Conservation (phyloP, 176 grass and related monocot species). For the Rhynchospora pubera region DNA sequence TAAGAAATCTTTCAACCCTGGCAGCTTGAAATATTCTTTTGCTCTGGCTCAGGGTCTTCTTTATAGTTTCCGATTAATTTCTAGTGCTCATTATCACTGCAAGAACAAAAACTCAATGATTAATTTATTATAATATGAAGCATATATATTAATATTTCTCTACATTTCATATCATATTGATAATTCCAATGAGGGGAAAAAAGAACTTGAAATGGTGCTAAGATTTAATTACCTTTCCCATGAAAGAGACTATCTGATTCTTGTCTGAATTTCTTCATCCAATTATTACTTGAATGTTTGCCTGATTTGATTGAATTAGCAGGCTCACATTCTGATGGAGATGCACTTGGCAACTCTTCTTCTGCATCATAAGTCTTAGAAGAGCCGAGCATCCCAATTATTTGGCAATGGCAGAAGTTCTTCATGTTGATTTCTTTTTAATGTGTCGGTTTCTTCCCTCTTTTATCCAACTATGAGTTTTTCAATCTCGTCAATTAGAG, state of each 20-base stretch:
- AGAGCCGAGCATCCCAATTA: constrained; percentile 40
- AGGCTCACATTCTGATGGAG: not conserved
- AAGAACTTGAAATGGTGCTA: not conserved
- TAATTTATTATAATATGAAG: not conserved
- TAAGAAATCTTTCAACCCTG: constrained; percentile 62
- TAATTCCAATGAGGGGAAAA: not conserved
- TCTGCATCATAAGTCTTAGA: not conserved
- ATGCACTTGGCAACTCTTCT: too few species aligned
- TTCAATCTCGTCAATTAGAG: not conserved
- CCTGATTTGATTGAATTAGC: constrained; percentile 24
- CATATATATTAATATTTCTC: not conserved
- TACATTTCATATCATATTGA: not conserved
- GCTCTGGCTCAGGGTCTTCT: constrained; percentile 66
- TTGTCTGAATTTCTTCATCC: constrained; percentile 28
- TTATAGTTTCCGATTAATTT: constrained; percentile 47
- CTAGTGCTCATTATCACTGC: not conserved
- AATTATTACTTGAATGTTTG: constrained; percentile 35
- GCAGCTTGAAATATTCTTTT: constrained; percentile 66
- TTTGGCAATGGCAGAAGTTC: constrained; percentile 32
- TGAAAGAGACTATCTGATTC: constrained; percentile 17
- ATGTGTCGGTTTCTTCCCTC: not conserved
- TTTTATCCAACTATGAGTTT: not conserved
- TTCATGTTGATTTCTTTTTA: constrained; percentile 14
- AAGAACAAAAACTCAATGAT: not conserved
- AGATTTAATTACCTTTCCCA: not conserved